Base-by-base conservation (phyloP, 495 filamentous ascomycete genomes). In the Aspergillus cristatus region DNA sequence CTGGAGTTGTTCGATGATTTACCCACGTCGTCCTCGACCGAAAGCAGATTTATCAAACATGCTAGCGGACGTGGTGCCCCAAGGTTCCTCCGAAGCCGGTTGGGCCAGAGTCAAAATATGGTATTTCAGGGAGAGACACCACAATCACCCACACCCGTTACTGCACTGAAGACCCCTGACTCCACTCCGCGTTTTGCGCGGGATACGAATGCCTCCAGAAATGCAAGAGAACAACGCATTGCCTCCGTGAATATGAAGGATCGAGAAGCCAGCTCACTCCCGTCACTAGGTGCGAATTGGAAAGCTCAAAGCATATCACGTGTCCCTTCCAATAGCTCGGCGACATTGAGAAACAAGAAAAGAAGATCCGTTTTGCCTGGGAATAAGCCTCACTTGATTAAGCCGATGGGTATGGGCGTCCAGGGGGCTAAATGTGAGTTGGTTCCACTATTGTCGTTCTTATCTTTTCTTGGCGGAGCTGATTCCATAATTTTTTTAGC, bases 1-100 rank as follows among this genome's bases (percentile, higher is more conserved):
- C 64, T 98, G 18, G 90, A 96, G 41, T 75, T 73, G 10, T 97
- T 98, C 55, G 91, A 97, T 48, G 91, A 98, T 62, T 65, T 98
- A 34, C 93, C 93, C 10, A 97, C 86, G 1, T 95, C 86, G 18
- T 79, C 71, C 3, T 74, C 81, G 29, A 75, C 78, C 13, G 91
- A 98, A 55, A 82, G 76, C 37, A 82, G 75, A 51, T 98, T 78
- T 46, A 65, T 87, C 35, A 89, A 88, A 55, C 78, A 82, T 47
- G 89, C 91, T 5, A 61, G 81, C 33, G 77, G 70, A 32, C 74
- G 76, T 48, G 82, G 83, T 14, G 77, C 77, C 22, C 84, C 81
- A 28, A 76, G 76, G 43, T 73, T 75, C 29, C 53, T 76, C 35
- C 72, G 77, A 35, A 78, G 65, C 52, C 76, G 72, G 52, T 52